Evolutionary conservation across 2,329 filamentous ascomycete species (phyloP), one percentile per base, ranked within the genome.

Genomic region (Penicillium polonicum): DNA sequence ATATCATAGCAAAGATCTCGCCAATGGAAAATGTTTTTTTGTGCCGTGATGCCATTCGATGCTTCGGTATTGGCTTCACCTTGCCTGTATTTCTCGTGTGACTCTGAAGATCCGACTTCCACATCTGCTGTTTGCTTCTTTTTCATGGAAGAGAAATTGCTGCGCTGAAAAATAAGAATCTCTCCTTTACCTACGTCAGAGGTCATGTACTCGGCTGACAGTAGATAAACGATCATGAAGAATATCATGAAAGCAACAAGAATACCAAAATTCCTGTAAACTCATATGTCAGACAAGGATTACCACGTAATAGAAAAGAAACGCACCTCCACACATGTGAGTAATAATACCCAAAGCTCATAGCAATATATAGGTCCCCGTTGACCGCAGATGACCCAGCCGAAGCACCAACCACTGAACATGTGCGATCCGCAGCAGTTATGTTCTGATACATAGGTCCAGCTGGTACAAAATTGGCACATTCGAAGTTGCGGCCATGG

Each of bases 1-100:
- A 83, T 80, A 61, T 82, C 82, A 60, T 84, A 85, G 52, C 75
- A 78, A 7, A 86, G 79, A 63, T 85, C 76, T 51, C 78, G 74
- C 83, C 83, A 86, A 6, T 76, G 76, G 46, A 80, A 79, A 6
- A 79, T 67, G 55, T 74, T 72, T 54, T 70, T 73, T 52, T 76
- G 74, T n/a, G 35, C 35, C 15, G 15, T 17, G 35, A 36, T 36
- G 5, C 35, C 35, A 36, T 6, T 36, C 35, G 15, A n/a, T 36
- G 35, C 15, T 12, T 36, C 35, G 7, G 13, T 13, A 13, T n/a
- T 36, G 15, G 35, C 2, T 36, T 36, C 35, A 36, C n/a, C 35
- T 36, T 36, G 35, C 35, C 5, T n/a, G 35, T 17, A 36, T 36
- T 36, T n/a, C 15, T 36, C 35, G 35, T 17, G 35, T 6, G 15